These are phyloP conservation scores for Pascua guehoae DNA, from an alignment of 1,284 basidiomycete species.

Conservation along the genomic window DNA sequence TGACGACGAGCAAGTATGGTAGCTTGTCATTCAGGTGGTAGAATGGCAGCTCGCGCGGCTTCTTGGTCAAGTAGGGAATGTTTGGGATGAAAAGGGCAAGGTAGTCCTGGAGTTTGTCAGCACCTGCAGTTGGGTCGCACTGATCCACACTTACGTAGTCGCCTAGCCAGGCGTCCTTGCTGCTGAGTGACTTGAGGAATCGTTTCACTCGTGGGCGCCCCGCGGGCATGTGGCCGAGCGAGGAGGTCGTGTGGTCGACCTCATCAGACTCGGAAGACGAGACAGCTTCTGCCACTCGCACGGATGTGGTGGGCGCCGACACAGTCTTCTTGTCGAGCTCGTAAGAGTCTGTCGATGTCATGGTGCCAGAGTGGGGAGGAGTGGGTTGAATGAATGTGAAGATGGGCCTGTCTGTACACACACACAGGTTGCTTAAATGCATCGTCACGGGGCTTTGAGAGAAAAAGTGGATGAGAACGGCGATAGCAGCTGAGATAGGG, in stretches of 20 bases:
- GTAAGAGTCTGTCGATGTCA: no score
- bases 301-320: no score
- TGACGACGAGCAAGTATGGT: constrained; percentile 31
- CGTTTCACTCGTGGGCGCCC: neutral
- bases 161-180: constrained; percentile 31
- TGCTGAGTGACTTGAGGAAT: constrained; percentile 13
- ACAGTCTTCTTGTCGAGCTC: no score
- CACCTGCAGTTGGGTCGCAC: neutral
- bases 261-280: neutral
- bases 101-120: constrained; percentile 17
- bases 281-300: no score
- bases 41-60: constrained; percentile 30
- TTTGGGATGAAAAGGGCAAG: constrained; percentile 31
- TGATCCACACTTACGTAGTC: constrained; percentile 24
- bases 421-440: no score
- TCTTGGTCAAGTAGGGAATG: constrained; percentile 23
- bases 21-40: constrained; percentile 29
- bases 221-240: constrained; percentile 16
- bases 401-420: no score
- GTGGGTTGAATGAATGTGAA: no score
- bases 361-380: no score
- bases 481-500: no score
- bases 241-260: neutral
- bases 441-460: no score
- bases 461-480: no score